These are phyloP conservation scores for Chalciporus chontae DNA, from an alignment of 768 basidiomycete species.

Conservation along the genomic window DNA sequence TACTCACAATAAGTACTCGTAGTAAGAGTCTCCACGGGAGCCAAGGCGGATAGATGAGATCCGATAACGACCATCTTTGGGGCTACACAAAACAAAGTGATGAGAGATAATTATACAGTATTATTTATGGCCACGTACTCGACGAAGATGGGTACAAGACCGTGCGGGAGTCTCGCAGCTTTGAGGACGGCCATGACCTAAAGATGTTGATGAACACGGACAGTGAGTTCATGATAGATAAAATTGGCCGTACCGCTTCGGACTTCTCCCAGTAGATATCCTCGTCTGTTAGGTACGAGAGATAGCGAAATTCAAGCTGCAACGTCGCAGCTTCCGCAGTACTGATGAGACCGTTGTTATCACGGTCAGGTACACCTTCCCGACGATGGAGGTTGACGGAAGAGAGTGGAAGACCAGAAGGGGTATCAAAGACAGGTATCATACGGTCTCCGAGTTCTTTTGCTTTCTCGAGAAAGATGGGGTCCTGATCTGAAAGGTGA, in stretches of 20 bases:
- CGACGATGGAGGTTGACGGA: slow-evolving; percentile 67
- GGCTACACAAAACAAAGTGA: slow-evolving; percentile 34
- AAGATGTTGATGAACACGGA: neutral
- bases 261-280: slow-evolving; percentile 77
- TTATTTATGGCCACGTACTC: slow-evolving; percentile 44
- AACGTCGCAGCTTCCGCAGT: slow-evolving; percentile 87
- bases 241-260: slow-evolving; percentile 50
- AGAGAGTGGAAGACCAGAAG: slow-evolving; percentile 77
- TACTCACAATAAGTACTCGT: slow-evolving; percentile 81
- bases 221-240: neutral
- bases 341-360: slow-evolving; percentile 61
- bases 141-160: slow-evolving; percentile 83
- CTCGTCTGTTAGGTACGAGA: slow-evolving; percentile 76
- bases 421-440: slow-evolving; percentile 77
- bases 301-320: slow-evolving; percentile 88
- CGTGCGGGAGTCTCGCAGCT: slow-evolving; percentile 56
- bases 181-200: slow-evolving; percentile 73
- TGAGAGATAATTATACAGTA: slow-evolving; percentile 6
- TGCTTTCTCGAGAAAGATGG: slow-evolving; percentile 72
- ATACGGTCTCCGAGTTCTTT: slow-evolving; percentile 84
- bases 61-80: slow-evolving; percentile 49
- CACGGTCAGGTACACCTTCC: slow-evolving; percentile 56
- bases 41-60: slow-evolving; percentile 82
- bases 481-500: slow-evolving; percentile 66
- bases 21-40: slow-evolving; percentile 90